Evolutionary conservation across 2,329 filamentous ascomycete species (phyloP).

Genomic region (Penicillium sp.): DNA sequence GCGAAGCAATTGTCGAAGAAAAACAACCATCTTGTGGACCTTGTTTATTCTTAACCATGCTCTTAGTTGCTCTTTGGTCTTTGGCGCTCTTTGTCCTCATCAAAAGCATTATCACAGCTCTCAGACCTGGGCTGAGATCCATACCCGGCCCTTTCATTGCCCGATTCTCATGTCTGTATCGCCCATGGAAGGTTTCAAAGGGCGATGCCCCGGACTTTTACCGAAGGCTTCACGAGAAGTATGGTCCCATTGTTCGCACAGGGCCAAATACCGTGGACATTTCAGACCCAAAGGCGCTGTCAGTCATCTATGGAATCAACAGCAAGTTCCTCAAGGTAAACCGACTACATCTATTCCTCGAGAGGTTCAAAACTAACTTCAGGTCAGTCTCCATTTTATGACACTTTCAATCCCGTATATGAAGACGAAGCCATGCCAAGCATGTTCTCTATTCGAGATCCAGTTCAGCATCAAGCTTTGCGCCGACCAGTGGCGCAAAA

Average conservation of each 20-base stretch:
- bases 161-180: conserved; percentile 8
- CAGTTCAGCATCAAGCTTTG: conserved; percentile 74
- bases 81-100: not conserved
- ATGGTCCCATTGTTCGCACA: not conserved
- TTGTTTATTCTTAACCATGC: not conserved
- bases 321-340: not conserved
- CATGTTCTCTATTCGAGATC: conserved; percentile 45
- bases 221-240: not conserved
- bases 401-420: conserved; percentile 3
- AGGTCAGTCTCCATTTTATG: not conserved
- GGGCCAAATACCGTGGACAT: not conserved
- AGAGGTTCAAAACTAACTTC: not conserved
- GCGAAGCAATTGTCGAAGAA: not conserved
- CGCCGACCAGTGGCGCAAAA: conserved; percentile 74
- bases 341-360: not conserved
- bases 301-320: not conserved
- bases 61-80: not conserved
- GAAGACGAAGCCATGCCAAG: conserved; percentile 18
- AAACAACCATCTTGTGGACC: not conserved
- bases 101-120: not conserved
- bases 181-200: conserved; percentile 6
- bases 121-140: conserved; percentile 6
- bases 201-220: conserved; percentile 8
- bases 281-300: not conserved
- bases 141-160: conserved; percentile 10